phyloP scores from a whole-genome alignment of 2,329 filamentous ascomycete species.

The Paramyrothecium sp. region DNA sequence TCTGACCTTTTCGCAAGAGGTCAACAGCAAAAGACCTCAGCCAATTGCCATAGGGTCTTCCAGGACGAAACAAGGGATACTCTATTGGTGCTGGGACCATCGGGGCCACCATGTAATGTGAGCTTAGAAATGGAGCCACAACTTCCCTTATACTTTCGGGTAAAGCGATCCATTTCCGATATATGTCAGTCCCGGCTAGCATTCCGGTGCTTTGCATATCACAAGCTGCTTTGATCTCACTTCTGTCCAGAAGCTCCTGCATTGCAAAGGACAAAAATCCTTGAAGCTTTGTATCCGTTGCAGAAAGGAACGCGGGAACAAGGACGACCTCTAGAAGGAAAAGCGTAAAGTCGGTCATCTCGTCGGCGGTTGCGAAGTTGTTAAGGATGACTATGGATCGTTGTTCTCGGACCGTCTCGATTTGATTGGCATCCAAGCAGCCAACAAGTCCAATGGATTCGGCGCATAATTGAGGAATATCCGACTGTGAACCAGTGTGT shows the following conservation, averaged over 20 bases:
- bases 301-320: conserved; percentile 87
- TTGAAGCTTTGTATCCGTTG: conserved; percentile 82
- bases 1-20: conserved; percentile 75
- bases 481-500: conserved; percentile 66
- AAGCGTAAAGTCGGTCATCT: conserved; percentile 82
- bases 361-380: conserved; percentile 77
- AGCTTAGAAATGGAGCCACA: conserved; percentile 83
- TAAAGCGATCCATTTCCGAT: conserved; percentile 74
- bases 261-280: conserved; percentile 92
- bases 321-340: conserved; percentile 84
- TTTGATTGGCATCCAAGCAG: conserved; percentile 85
- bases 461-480: conserved; percentile 72
- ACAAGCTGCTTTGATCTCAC: conserved; percentile 65
- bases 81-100: conserved; percentile 54
- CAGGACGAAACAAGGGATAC: conserved; percentile 77
- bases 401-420: conserved; percentile 77
- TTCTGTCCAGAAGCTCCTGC: conserved; percentile 82
- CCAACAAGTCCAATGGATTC: conserved; percentile 86
- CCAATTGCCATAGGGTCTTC: conserved; percentile 76
- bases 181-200: conserved; percentile 56
- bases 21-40: conserved; percentile 78
- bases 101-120: conserved; percentile 72
- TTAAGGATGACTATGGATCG: conserved; percentile 81
- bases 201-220: conserved; percentile 35
- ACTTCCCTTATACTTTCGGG: conserved; percentile 77